Conservation (phyloP, 148 eudicot genomes). For the Pouteria glomerata region DNA sequence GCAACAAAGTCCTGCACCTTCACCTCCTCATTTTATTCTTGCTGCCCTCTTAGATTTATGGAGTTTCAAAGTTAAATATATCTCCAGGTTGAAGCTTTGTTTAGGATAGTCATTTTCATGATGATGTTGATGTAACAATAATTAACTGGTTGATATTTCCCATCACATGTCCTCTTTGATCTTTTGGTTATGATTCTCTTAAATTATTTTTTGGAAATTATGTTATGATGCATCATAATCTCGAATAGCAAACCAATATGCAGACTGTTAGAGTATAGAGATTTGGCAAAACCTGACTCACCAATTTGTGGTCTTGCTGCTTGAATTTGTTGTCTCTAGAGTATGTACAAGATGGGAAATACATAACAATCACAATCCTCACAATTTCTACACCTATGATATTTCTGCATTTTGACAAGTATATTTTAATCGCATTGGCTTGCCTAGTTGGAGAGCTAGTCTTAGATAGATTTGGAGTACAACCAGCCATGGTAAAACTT, state of each 20-base stretch:
- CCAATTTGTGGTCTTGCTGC: too few relatives aligned
- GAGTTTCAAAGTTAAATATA: background rate
- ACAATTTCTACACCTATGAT: too few relatives aligned
- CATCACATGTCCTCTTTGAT: background rate
- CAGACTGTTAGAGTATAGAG: too few relatives aligned
- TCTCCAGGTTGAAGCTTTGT: background rate
- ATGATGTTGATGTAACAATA: background rate
- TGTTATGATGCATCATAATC: conserved; percentile 1
- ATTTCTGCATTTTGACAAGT: too few relatives aligned
- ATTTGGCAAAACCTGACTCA: too few relatives aligned
- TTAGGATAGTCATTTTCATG: background rate
- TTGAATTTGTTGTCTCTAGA: too few relatives aligned
- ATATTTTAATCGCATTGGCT: too few relatives aligned
- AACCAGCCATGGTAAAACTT: too few relatives aligned
- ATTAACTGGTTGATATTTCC: background rate
- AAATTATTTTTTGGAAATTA: background rate
- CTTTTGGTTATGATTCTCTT: background rate
- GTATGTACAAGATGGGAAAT: too few relatives aligned
- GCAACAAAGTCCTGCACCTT: background rate
- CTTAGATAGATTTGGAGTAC: too few relatives aligned
- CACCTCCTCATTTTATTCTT: background rate
- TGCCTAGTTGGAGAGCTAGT: too few relatives aligned
- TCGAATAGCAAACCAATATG: background rate
- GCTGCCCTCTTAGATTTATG: background rate
- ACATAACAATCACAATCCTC: too few relatives aligned